These are phyloP conservation scores for Physaria fendleri DNA, from an alignment of 345 rosid species.

Conservation along the genomic window DNA sequence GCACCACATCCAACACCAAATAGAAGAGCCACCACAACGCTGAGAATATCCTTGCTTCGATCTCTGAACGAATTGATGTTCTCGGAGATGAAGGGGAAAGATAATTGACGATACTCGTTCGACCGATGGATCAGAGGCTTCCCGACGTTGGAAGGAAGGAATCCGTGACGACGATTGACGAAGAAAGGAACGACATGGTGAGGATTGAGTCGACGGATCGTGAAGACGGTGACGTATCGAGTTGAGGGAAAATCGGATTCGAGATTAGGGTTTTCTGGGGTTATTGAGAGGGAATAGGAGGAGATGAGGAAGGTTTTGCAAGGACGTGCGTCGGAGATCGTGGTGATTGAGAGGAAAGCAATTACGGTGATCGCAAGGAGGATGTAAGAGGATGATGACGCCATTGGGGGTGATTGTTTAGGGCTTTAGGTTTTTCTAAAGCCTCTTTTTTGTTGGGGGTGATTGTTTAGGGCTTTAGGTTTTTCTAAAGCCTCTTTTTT, in stretches of 20 bases:
- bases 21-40: conserved; percentile 75
- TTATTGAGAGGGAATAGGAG: conserved; percentile 62
- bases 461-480: too few relatives aligned
- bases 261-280: conserved; percentile 44
- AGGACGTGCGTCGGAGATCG: conserved; percentile 34
- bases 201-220: conserved; percentile 42
- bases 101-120: conserved; percentile 12
- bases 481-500: too few relatives aligned
- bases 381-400: conserved; percentile 12
- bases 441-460: too few relatives aligned
- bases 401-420: too few relatives aligned
- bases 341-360: conserved; percentile 28
- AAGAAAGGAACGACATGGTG: conserved; percentile 8
- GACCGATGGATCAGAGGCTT: conserved; percentile 9
- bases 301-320: conserved; percentile 57
- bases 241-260: conserved; percentile 35
- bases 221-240: conserved; percentile 54
- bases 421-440: too few relatives aligned
- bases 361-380: conserved; percentile 24
- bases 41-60: conserved; percentile 76
- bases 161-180: conserved; percentile 22
- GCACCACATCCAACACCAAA: conserved; percentile 97
- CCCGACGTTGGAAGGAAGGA: too few relatives aligned
- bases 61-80: conserved; percentile 59
- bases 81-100: conserved; percentile 32